Base-by-base conservation (phyloP, 2,329 filamentous ascomycete genomes). In the Fulvia fulva region DNA sequence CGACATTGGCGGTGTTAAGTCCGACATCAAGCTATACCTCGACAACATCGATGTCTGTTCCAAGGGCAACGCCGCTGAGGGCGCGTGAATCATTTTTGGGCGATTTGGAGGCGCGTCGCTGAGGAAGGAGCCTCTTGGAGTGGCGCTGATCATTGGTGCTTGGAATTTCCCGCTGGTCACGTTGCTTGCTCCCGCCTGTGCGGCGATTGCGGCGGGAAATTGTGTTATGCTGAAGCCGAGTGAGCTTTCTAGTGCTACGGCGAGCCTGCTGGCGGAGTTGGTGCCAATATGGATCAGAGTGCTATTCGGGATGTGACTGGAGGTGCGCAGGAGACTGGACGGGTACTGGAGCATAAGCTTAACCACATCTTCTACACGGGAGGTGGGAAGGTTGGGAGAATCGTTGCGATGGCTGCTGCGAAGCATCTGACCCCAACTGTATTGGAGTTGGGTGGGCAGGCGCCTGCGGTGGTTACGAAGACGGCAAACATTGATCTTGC, bases 131-230 rank as follows among this genome's bases (percentile, higher is more conserved):
- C 92, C 93, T 1, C 74, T 96, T 57, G 92, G 93, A 34, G 78
- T 85, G 44, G 84, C 89, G 14, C 80, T 97, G 65, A 84, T 96
- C 67, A 93, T 97, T 69, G 85, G 83, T 57, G 85, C 92, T 47
- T 97, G 89, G 83, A 97, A 97, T 79, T 95, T 91, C 73, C 92
- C 92, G 52, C 79, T 95, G 73, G 86, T 91, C 75, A 81, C 97
- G 50, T 84, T 86, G 47, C 72, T 97, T 34, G 81, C 83, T 0
- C 90, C 92, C 1, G 75, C 94, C 57, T 83, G 95, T 62, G 92
- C 91, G 58, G 92, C 91, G 68, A 95, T 97, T 67, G 86, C 89
- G 46, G 92, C 90, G 11, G 92, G 92, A 53, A 96, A 92, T 75
- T 91, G 91, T 7, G 89, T 87, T 49, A 78, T 96, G 22, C 73